Percentiles rank a stretch among this genome's conserved stretches.
Conservation (phyloP, 768 basidiomycete genomes). For the Rhodotorula graminis region DNA sequence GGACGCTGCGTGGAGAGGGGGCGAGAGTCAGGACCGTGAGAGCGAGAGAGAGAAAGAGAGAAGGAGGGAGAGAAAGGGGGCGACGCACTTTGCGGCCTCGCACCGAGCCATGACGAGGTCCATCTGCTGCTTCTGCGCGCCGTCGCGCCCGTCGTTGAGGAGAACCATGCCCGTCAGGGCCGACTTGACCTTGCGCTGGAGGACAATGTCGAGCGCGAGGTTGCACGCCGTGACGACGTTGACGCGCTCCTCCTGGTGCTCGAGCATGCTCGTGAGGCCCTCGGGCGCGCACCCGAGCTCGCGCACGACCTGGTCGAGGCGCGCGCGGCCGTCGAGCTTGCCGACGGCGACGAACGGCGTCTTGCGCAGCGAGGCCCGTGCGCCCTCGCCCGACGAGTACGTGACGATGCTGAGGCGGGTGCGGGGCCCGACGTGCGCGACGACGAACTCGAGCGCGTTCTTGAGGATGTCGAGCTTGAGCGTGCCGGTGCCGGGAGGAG, state of each 20-base stretch:
- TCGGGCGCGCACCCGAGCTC: slow-evolving; percentile 49
- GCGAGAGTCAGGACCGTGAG: not conserved
- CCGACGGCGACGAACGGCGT: slow-evolving; percentile 83
- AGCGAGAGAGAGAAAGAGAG: not conserved
- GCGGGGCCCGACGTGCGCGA: slow-evolving; percentile 66
- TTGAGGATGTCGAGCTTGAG: slow-evolving; percentile 87
- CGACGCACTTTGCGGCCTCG: slow-evolving; percentile 73
- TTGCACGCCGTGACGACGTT: slow-evolving; percentile 99
- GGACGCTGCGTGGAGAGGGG: slow-evolving; percentile 52
- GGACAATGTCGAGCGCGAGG: slow-evolving; percentile 84
- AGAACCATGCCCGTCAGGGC: slow-evolving; percentile 85
- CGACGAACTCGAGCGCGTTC: slow-evolving; percentile 76
- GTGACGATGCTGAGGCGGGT: slow-evolving; percentile 88
- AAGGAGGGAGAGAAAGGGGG: not conserved
- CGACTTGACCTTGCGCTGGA: slow-evolving; percentile 87
- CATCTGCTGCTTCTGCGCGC: slow-evolving; percentile 91
- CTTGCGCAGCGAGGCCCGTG: slow-evolving; percentile 59
- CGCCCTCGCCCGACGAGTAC: slow-evolving; percentile 75
- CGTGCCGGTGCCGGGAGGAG: slow-evolving; percentile 67
- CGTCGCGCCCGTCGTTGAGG: slow-evolving; percentile 86
- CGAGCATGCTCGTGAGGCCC: slow-evolving; percentile 63
- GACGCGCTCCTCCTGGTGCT: slow-evolving; percentile 83
- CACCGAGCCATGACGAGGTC: slow-evolving; percentile 94
- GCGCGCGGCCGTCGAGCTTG: slow-evolving; percentile 33
- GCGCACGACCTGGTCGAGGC: slow-evolving; percentile 29